A percentile compares a stretch with the other conserved stretches of the same genome.
These are phyloP conservation scores for Rosa lucieae DNA, from an alignment of 306 rosid genomes.

Conservation along the genomic window DNA sequence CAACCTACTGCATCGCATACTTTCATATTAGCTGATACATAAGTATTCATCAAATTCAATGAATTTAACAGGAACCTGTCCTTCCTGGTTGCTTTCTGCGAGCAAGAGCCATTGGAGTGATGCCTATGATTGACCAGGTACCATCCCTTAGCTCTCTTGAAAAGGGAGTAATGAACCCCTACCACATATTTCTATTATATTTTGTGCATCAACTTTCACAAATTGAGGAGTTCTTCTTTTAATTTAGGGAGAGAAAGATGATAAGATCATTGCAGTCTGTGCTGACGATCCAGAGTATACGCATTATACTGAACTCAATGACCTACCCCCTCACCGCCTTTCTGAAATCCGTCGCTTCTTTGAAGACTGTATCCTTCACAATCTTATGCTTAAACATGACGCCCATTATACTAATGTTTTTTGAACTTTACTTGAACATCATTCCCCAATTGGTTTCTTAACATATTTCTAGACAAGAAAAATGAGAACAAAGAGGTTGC, in stretches of 20 bases:
- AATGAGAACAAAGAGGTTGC: slow-evolving; percentile 99
- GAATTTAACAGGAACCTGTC: slow-evolving; percentile 77
- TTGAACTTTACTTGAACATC: slow-evolving; percentile 4
- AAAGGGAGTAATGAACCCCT: slow-evolving; percentile 1
- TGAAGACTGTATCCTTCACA: slow-evolving; percentile 86
- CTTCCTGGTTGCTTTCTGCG: slow-evolving; percentile 95
- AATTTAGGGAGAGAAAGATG: slow-evolving; percentile 92
- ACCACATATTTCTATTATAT: neutral
- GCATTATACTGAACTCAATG: slow-evolving; percentile 70
- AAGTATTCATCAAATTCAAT: slow-evolving; percentile 20
- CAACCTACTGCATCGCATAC: slow-evolving; percentile 1
- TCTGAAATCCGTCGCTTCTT: slow-evolving; percentile 91
- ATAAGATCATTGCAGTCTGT: slow-evolving; percentile 95
- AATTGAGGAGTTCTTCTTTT: neutral
- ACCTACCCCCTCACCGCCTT: slow-evolving; percentile 95
- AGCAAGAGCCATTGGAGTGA: slow-evolving; percentile 90
- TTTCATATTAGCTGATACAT: slow-evolving; percentile 6
- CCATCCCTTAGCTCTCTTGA: slow-evolving; percentile 10
- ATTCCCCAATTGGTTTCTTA: slow-evolving; percentile 19
- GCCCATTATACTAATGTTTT: slow-evolving; percentile 1
- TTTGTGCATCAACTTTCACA: slow-evolving; percentile 5
- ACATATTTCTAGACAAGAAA: slow-evolving; percentile 73
- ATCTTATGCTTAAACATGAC: neutral
- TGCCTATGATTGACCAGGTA: slow-evolving; percentile 99
- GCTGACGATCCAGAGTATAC: slow-evolving; percentile 97